Evolutionary conservation across 2,329 filamentous ascomycete genomes (phyloP).

Genomic region (Fusarium marasasianum): DNA sequence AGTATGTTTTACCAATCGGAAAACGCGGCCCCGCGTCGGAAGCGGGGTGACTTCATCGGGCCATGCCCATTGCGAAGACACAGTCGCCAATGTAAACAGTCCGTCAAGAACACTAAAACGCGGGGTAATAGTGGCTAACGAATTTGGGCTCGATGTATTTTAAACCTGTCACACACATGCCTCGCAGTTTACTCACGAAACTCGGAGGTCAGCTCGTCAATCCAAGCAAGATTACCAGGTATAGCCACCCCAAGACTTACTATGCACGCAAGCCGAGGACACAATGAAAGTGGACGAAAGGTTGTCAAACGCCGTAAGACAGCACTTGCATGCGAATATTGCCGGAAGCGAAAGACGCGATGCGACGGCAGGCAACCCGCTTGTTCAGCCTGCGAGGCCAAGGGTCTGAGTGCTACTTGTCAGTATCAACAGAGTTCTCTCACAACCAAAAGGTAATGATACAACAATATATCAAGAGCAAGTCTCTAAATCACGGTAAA

Average conservation of each 20-base stretch:
- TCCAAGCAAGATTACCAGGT: background rate
- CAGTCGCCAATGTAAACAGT: background rate
- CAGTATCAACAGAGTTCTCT: background rate
- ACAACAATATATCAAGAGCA: fast-evolving
- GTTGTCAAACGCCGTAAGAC: background rate
- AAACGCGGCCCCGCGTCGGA: background rate
- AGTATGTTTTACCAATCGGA: background rate
- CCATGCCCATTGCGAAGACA: background rate
- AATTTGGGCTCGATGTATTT: background rate
- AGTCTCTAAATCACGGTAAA: background rate
- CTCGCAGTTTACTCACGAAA: background rate
- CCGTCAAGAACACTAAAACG: background rate
- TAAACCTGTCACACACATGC: background rate
- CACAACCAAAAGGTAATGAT: background rate
- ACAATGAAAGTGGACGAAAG: background rate
- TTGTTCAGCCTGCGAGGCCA: background rate
- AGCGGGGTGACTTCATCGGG: background rate
- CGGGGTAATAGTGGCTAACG: background rate
- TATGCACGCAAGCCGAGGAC: background rate
- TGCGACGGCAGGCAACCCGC: background rate
- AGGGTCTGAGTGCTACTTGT: background rate
- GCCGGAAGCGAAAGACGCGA: background rate
- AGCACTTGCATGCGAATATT: background rate
- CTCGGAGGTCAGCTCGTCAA: background rate
- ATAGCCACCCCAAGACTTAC: background rate